Evolutionary conservation across 2,329 filamentous ascomycete species (phyloP), one percentile per base, ranked within the genome.

Genomic region (Calonectria hawksworthii): DNA sequence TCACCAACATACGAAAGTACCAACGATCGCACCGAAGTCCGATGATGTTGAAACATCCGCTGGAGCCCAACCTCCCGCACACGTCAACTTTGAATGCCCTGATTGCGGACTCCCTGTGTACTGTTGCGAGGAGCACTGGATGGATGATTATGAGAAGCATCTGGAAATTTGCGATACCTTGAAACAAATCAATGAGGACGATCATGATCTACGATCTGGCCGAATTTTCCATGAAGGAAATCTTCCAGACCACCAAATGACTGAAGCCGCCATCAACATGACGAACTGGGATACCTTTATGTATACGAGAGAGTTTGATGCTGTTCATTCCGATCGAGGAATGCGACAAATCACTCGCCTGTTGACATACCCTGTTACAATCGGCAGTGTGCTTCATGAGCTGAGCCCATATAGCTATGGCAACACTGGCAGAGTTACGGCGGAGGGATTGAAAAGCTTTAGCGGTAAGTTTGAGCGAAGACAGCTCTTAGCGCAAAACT

Each of bases 231-330:
- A 94, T 18, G 98, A 99, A 85, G 99, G 98, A 82, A 93, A 96
- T 75, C 98, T 98, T 83, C 96, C 97, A 0, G 95, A 94, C 18
- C 90, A 93, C 70, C 96, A 98, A 86, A 93, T 98, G 84, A 96
- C 98, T 78, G 96, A 98, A 84, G 95, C 96, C 41, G 90, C 97
- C 78, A 92, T 98, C 78, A 99, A 99, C 86, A 96, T 99, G 94
- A 98, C 94, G 54, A 99, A 98, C 85, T 99, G 97, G 97, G 97
- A 99, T 85, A 99, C 97, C 0, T 95, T 98, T 80, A 88, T 99
- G 82, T 99, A 98, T 84, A 98, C 96, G 4, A 91, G 97, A 81
- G 94, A 98, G 81, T 99, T 97, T 81, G 91, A 94, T 78, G 98
- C 98, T 7, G 93, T 99, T 83, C 96, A 99, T 84, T 93, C 96